A percentile compares a stretch with the other conserved stretches of the same genome.
Evolutionary conservation across 163 green algal genomes (phyloP).

Genomic region (Scenedesmus sp.): DNA sequence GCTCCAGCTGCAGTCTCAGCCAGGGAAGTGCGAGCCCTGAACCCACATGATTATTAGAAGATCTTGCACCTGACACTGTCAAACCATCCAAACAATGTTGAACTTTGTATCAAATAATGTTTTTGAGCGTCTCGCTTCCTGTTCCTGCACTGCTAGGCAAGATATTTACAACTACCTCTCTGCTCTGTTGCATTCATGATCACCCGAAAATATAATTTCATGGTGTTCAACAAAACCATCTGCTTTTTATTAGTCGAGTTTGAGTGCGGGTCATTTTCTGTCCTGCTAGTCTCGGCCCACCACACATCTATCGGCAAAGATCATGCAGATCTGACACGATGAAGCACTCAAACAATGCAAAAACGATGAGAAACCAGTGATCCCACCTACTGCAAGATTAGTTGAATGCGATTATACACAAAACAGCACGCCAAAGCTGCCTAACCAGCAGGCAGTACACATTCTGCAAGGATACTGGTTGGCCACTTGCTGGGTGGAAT

Average conservation of each 20-base stretch:
- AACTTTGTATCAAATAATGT: background rate
- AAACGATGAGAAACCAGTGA: background rate
- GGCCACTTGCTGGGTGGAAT: background rate
- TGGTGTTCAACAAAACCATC: too few species aligned
- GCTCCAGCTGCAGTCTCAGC: background rate
- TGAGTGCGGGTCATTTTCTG: background rate
- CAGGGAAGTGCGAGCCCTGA: constrained; percentile 5
- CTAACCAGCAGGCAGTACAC: background rate
- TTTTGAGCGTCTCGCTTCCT: background rate
- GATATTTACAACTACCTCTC: constrained; percentile 5
- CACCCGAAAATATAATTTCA: background rate
- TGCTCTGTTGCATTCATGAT: background rate
- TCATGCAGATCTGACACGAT: background rate
- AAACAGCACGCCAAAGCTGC: background rate
- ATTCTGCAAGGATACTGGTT: background rate
- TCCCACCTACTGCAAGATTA: background rate
- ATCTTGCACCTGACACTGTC: background rate
- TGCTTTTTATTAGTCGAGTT: background rate
- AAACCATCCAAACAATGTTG: background rate
- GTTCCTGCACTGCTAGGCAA: background rate
- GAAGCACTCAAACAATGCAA: background rate
- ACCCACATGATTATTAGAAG: background rate
- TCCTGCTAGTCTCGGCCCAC: background rate
- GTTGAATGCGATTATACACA: background rate
- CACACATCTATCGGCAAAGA: background rate